Base-by-base conservation (phyloP, 768 basidiomycete genomes). In the Suillus spraguei region DNA sequence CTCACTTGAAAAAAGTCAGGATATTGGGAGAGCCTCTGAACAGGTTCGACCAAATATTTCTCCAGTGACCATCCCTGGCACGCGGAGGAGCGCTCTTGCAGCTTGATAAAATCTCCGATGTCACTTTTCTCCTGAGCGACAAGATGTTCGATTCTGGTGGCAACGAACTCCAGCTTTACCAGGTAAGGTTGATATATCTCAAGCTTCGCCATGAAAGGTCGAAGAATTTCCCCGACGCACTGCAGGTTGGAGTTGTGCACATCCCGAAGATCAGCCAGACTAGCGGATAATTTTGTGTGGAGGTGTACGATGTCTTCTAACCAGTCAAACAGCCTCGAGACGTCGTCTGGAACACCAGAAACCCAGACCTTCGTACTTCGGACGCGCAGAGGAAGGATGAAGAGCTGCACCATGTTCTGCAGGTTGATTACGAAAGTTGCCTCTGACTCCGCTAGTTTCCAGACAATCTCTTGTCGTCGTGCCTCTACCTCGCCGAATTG, bases 111-210 rank as follows among this genome's bases (percentile, higher is more conserved):
- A 73, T 94, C 92, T 1, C 91, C 92, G 75, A 97, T 91, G 67
- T 95, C 91, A 68, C 80, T 87, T 38, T 77, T 74, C n/a, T 74
- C 71, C 63, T 88, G 83, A 3, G 74, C 71, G 52, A 79, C 74
- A 66, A 89, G 76, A 22, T 75, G 70, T 54, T 84, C 82, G 47
- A 92, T 85, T 61, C 81, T 70, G 17, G 79, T 73, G 1, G 83
- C 82, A 0, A 89, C 85, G 41, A 81, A 80, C 52, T 88, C 88
- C 41, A 95, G 81, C 53, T 86, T 81, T 20, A 91, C 88, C 5
- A 97, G 77, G 74, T 95, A 97, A 22, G 93, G 90, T 73, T 95
- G 93, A 68, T 97, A 93, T 10, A 92, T 84, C 73, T 96, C 92
- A 38, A 95, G 76, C 52, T 81, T 82, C 2, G 84, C 78, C 16